Percentiles rank a stretch among this genome's conserved stretches.
Conservation (phyloP, 768 basidiomycete species). For the Naematelia aurantialba region DNA sequence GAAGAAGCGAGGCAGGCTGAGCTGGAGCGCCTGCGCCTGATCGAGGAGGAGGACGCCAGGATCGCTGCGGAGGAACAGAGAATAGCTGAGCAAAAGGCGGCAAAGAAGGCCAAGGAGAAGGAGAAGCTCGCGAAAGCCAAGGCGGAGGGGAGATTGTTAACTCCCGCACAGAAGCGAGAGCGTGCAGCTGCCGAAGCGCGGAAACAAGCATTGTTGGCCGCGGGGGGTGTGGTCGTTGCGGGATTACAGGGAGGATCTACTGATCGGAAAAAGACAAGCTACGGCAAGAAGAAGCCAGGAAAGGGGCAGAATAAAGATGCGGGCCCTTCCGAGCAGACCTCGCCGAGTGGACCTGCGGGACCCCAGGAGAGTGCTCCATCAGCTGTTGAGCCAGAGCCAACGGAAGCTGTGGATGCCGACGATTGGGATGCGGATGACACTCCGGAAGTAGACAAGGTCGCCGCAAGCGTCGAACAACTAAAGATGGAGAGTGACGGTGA, state of each 20-base stretch:
- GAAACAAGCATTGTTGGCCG: slow-evolving; percentile 81
- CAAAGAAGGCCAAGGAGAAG: slow-evolving; percentile 57
- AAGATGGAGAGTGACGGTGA: slow-evolving; percentile 49
- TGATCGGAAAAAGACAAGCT: slow-evolving; percentile 61
- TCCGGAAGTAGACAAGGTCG: slow-evolving; percentile 46
- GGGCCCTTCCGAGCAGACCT: slow-evolving; percentile 9
- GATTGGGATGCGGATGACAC: slow-evolving; percentile 53
- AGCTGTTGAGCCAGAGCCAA: slow-evolving; percentile 20
- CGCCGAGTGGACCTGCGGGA: slow-evolving; percentile 4
- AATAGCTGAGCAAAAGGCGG: slow-evolving; percentile 69
- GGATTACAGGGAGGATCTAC: slow-evolving; percentile 63
- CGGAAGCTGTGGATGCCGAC: slow-evolving; percentile 52
- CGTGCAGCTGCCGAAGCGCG: slow-evolving; percentile 81
- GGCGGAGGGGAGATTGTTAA: slow-evolving; percentile 89
- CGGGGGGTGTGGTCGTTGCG: slow-evolving; percentile 79
- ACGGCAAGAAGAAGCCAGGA: slow-evolving; percentile 67
- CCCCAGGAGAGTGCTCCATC: slow-evolving; percentile 11
- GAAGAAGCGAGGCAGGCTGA: slow-evolving; percentile 70
- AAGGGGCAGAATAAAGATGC: slow-evolving; percentile 42
- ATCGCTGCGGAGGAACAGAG: slow-evolving; percentile 70
- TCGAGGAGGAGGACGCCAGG: slow-evolving; percentile 81
- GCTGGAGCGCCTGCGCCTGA: slow-evolving; percentile 71
- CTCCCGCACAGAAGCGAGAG: slow-evolving; percentile 97
- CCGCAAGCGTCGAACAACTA: slow-evolving; percentile 43
- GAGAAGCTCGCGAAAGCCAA: slow-evolving; percentile 68